phyloP scores from a whole-genome alignment of 2,329 filamentous ascomycete species.

The Curvularia eragrostidis region DNA sequence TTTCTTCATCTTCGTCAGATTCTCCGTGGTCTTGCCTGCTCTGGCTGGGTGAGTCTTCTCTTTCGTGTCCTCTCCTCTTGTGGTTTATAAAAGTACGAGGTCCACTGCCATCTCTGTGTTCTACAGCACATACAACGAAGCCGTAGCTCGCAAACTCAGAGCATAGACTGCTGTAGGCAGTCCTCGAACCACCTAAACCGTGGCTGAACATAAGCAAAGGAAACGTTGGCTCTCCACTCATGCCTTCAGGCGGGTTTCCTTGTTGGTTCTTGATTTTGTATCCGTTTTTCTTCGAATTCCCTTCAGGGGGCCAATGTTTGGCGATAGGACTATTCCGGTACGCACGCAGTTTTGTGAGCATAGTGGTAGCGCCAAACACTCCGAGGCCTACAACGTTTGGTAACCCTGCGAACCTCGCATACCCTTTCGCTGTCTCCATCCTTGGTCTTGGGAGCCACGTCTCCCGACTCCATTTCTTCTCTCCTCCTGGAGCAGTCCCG shows the following conservation, averaged over 20 bases:
- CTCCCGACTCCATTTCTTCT: constrained; percentile 59
- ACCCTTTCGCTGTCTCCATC: constrained; percentile 63
- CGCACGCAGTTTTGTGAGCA: constrained; percentile 70
- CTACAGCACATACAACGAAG: constrained; percentile 68
- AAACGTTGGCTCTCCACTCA: constrained; percentile 56
- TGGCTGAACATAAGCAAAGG: constrained; percentile 72
- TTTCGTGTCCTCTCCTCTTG: constrained; percentile 41
- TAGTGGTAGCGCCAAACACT: constrained; percentile 63
- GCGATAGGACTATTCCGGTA: constrained; percentile 67
- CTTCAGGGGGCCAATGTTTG: constrained; percentile 59
- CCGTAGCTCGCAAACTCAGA: constrained; percentile 71
- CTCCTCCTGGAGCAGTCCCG: constrained; percentile 50
- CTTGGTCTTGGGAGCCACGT: constrained; percentile 69
- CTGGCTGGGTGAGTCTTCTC: constrained; percentile 29
- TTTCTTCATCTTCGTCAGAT: constrained; percentile 14
- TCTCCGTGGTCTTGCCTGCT: constrained; percentile 10
- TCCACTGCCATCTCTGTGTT: constrained; percentile 70
- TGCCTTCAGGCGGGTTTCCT: constrained; percentile 49
- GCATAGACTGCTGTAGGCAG: constrained; percentile 68
- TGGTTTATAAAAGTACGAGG: constrained; percentile 68
- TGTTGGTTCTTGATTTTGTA: constrained; percentile 52
- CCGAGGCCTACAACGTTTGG: constrained; percentile 56
- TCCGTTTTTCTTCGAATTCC: constrained; percentile 48
- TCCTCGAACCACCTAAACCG: constrained; percentile 68
- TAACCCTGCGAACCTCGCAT: constrained; percentile 66